Percentiles rank a stretch among this genome's conserved stretches.
phyloP scores from a whole-genome alignment of 768 basidiomycete species.

The Dacryopinax spathularia region DNA sequence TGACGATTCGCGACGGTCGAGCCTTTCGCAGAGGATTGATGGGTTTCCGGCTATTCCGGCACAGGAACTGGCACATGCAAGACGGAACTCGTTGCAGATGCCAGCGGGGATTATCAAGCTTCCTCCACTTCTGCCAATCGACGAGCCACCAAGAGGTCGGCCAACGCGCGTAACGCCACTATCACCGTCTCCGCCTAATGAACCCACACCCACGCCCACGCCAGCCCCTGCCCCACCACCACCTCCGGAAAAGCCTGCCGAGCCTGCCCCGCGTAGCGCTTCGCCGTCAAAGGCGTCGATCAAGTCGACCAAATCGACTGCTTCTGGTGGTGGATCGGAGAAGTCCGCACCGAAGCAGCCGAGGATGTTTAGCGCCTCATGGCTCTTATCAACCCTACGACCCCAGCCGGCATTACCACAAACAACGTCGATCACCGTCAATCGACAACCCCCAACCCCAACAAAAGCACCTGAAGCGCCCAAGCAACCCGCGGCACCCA shows the following conservation, averaged over 20 bases:
- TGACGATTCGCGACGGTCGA: not conserved
- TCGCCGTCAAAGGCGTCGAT: conserved; percentile 59
- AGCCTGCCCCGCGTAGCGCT: conserved; percentile 24
- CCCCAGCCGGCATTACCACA: not conserved
- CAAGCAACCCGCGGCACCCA: not conserved
- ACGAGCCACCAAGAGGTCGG: not conserved
- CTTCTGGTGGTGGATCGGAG: too few species aligned
- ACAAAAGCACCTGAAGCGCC: not conserved
- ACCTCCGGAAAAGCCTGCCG: not conserved
- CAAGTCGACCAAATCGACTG: conserved; percentile 29
- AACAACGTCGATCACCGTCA: not conserved
- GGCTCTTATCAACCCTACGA: not conserved
- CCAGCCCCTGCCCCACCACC: not conserved
- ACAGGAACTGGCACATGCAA: not conserved
- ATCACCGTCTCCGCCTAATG: not conserved
- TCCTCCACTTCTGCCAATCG: not conserved
- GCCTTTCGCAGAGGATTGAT: not conserved
- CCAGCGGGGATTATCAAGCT: not conserved
- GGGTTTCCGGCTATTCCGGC: not conserved
- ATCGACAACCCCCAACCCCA: not conserved
- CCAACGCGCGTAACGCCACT: not conserved
- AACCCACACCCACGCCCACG: not conserved
- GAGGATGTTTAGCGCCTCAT: not conserved
- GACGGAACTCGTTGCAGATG: not conserved
- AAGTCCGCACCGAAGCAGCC: not conserved